Base-by-base conservation (phyloP, 106 monocot genomes). In the Narthecium ossifragum region DNA sequence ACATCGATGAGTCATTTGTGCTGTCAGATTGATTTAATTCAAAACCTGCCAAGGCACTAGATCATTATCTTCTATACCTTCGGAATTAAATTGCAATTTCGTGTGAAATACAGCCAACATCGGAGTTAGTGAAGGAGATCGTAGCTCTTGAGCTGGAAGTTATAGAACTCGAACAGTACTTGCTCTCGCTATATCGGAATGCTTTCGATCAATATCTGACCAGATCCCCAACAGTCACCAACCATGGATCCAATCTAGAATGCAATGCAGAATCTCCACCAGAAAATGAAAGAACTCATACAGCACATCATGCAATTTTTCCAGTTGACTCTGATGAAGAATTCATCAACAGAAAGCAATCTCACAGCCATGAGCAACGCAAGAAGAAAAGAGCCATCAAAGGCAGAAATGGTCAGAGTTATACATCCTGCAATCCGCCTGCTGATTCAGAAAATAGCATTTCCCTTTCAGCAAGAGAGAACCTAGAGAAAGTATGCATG, bases 181-280 rank as follows among this genome's bases (percentile, higher is more conserved):
- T 61, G 9, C 61, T 61, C 29, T 61, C 61, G 15, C 27, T 23
- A 8, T 51, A 51, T 27, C 51, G 51, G 3, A 11, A 18, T 8
- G 26, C 11, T 25, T 84, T 86, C 33, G 76, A 85, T 10, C 80
- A 63, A 26, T 72, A 74, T 53, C 76, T 73, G 25, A 31, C 46
- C 12, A 57, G 50, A 45, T 80, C 82, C 33, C 53, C 73, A 27
- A 31, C 65, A 34, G 15, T 49, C 20, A 29, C 46, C 0, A n/a
- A n/a, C 12, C 47, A 63, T 1, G 11, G 29, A 32, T 67, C 55
- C 5, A 60, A 30, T 31, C 36, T 28, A 7, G 45, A 51, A 28
- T 57, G 24, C 26, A 20, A 24, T 23, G 14, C 34, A 21, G 33
- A 45, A 64, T 8, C n/a, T 17, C 1, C 11, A 3, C 8, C 30